Percentiles rank a stretch among this genome's conserved stretches.
Evolutionary conservation across 176 grass and related monocot genomes (phyloP).

Genomic region (Aegilops tauschii): DNA sequence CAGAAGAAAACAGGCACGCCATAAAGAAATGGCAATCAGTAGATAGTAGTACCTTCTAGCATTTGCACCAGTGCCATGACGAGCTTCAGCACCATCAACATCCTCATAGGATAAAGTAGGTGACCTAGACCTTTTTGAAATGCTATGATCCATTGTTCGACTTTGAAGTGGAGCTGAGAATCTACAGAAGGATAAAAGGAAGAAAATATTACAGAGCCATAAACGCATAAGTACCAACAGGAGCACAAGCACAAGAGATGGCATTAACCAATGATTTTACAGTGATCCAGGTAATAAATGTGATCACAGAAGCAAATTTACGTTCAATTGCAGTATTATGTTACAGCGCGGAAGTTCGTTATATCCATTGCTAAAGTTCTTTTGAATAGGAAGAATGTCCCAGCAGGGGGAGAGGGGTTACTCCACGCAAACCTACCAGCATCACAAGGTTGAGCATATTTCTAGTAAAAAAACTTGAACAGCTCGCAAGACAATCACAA

Average conservation of each 20-base stretch:
- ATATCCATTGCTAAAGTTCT: neutral
- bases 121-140: conserved; percentile 59
- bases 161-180: conserved; percentile 34
- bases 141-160: conserved; percentile 38
- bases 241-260: neutral
- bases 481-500: conserved; percentile 11
- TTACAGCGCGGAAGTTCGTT: conserved; percentile 9
- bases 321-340: conserved; percentile 6
- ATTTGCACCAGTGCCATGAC: conserved; percentile 22
- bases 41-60: conserved; percentile 47
- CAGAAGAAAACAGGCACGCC: neutral
- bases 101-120: conserved; percentile 43
- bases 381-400: neutral
- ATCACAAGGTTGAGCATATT: neutral
- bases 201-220: conserved; percentile 19
- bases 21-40: conserved; percentile 10
- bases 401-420: neutral
- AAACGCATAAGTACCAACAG: neutral
- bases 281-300: conserved; percentile 5
- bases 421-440: neutral
- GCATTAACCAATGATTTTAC: conserved; percentile 5
- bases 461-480: conserved; percentile 9
- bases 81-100: conserved; percentile 42
- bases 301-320: neutral
- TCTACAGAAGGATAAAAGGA: conserved; percentile 24